Percentiles rank a stretch among this genome's conserved stretches.
Evolutionary conservation across 768 basidiomycete species (phyloP).

Genomic region (Suillus paluster): DNA sequence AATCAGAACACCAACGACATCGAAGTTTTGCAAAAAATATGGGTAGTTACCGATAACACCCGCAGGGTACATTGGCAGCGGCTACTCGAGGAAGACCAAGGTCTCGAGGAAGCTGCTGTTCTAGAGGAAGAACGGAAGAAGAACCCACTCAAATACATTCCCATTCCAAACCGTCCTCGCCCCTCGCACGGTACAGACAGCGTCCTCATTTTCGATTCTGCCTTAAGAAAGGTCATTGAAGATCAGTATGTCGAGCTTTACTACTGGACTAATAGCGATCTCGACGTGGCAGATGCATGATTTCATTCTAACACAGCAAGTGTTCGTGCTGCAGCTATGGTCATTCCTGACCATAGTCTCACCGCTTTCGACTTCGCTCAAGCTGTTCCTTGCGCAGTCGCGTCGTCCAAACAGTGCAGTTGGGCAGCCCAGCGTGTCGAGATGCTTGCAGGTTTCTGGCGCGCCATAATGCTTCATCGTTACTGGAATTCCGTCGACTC

Average conservation of each 20-base stretch:
- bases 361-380: not conserved
- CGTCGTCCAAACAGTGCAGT: not conserved
- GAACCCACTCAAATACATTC: not conserved
- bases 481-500: not conserved
- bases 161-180: not conserved
- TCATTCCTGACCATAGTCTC: not conserved
- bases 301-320: not conserved
- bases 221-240: not conserved
- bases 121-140: not conserved
- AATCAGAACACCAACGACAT: not conserved
- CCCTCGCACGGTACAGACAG: not conserved
- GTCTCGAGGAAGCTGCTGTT: not conserved
- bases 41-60: not conserved
- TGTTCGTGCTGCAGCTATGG: not conserved
- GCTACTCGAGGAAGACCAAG: not conserved
- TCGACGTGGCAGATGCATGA: not conserved
- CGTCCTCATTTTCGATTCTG: not conserved
- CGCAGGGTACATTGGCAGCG: not conserved
- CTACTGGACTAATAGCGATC: not conserved
- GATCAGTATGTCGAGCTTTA: not conserved
- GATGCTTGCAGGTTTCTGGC: not conserved
- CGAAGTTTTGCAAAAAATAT: not conserved
- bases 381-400: not conserved
- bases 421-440: not conserved
- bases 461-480: not conserved